Conservation (phyloP, 495 filamentous ascomycete genomes). For the Tuber borchii region DNA sequence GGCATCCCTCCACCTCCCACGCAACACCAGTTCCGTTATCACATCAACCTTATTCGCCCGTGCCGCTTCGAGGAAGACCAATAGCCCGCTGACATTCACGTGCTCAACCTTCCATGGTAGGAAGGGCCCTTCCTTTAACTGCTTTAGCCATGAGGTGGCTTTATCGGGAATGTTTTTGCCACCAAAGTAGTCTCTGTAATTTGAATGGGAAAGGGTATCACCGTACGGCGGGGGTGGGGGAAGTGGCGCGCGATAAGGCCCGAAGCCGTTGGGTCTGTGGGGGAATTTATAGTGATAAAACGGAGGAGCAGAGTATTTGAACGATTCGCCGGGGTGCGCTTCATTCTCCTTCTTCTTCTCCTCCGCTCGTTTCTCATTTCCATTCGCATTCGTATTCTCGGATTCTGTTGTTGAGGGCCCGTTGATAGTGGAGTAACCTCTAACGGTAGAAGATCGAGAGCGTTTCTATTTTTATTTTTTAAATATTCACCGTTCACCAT, state of each 20-base stretch:
- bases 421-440: neutral
- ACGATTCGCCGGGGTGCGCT: neutral
- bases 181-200: neutral
- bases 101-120: neutral
- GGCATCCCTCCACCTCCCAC: slow-evolving; percentile 21
- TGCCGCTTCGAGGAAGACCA: slow-evolving; percentile 28
- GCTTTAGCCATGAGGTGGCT: neutral
- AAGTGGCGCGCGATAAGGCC: neutral
- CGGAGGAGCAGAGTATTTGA: neutral
- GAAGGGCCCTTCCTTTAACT: neutral
- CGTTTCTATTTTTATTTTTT: neutral
- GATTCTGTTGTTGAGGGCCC: neutral
- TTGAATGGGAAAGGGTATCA: neutral
- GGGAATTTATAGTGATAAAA: neutral
- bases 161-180: neutral
- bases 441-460: neutral
- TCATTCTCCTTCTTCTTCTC: neutral
- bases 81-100: slow-evolving; percentile 9
- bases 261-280: neutral
- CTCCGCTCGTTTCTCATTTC: neutral
- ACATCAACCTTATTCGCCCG: slow-evolving; percentile 24
- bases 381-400: neutral
- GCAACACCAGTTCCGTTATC: slow-evolving; percentile 22
- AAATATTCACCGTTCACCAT: neutral
- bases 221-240: neutral